Evolutionary conservation across 2,329 filamentous ascomycete species (phyloP).

Genomic region (Curvularia hawaiiensis): DNA sequence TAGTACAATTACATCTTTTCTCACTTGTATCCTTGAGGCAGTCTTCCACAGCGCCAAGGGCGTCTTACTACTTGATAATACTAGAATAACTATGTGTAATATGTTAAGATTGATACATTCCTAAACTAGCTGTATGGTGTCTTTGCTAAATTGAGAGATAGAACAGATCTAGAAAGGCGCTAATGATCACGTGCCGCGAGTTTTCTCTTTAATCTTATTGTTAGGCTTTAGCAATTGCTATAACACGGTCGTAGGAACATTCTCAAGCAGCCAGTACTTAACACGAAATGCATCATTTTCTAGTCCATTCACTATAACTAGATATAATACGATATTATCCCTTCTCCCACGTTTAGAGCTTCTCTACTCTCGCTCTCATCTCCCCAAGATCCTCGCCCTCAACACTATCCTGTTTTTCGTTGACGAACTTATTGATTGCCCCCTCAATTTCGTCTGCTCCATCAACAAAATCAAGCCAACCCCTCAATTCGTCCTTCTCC

Average conservation of each 20-base stretch:
- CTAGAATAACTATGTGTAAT: background rate
- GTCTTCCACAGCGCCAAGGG: background rate
- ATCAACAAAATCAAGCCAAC: constrained; percentile 61
- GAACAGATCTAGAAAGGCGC: background rate
- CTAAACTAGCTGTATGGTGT: background rate
- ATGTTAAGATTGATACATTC: background rate
- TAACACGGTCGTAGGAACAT: too few species aligned
- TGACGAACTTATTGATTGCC: constrained; percentile 54
- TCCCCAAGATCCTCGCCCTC: constrained; percentile 58
- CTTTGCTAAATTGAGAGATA: background rate
- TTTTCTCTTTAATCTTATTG: too few species aligned
- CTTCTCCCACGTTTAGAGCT: constrained; percentile 12
- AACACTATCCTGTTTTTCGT: constrained; percentile 53
- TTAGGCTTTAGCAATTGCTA: too few species aligned
- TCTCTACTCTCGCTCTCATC: constrained; percentile 43
- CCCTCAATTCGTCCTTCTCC: constrained; percentile 54
- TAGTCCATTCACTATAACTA: background rate
- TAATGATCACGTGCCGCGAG: too few species aligned
- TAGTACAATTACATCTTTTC: background rate
- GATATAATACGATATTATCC: background rate
- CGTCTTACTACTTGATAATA: background rate
- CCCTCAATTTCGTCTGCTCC: constrained; percentile 54
- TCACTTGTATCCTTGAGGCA: background rate
- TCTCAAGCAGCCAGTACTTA: too few species aligned
- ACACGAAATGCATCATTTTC: background rate